Base-by-base conservation (phyloP, 192 early-diverging fungal genomes). In the Linnemannia exigua region DNA sequence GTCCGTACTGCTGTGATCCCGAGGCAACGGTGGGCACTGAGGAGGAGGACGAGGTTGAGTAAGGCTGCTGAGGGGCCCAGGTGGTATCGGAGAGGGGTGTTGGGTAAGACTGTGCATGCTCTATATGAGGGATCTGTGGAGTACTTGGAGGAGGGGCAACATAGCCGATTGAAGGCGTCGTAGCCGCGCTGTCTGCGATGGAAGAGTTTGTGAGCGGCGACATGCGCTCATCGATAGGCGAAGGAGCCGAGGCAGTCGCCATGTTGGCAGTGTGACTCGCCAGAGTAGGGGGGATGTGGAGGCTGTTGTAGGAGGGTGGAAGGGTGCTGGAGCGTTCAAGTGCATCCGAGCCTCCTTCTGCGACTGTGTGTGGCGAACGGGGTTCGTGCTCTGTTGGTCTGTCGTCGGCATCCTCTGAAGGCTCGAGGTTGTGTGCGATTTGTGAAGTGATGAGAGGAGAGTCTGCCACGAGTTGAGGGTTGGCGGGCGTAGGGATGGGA, bases 271-370 rank as follows among this genome's bases (percentile, higher is more conserved):
- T 33, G 14, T 67, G 66, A 35, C 50, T 35, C 22, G 66, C 68
- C 33, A 77, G 67, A 25, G 58, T 63, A 63, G 58, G 58, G 16
- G 82, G 73, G 28, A 86, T 79, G 48, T 86, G 76, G 25, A 86
- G 74, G 61, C 84, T 86, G 54, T 86, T 86, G 52, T 86, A 86
- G 48, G 84, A 72, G 8, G 84, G 84, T 47, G 84, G 84, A 33
- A 86, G 63, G 17, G 77, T 77, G 25, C 51, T 8, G 9, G 78
- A 44, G 25, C 74, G 84, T 36, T 67, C 68, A 37, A 79, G 67
- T 3, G 48, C 66, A 14, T 69, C 72, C 0, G 12, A 33, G 17
- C 67, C 61, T 50, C 14, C 66, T 54, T 61, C 37, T 14, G 77
- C 46, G 36, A 37, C 74, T 7, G 73, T 46, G 19, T 84, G 82